These are phyloP conservation scores for Microbotryum scabiosae DNA, from an alignment of 1,284 basidiomycete species.

Conservation along the genomic window DNA sequence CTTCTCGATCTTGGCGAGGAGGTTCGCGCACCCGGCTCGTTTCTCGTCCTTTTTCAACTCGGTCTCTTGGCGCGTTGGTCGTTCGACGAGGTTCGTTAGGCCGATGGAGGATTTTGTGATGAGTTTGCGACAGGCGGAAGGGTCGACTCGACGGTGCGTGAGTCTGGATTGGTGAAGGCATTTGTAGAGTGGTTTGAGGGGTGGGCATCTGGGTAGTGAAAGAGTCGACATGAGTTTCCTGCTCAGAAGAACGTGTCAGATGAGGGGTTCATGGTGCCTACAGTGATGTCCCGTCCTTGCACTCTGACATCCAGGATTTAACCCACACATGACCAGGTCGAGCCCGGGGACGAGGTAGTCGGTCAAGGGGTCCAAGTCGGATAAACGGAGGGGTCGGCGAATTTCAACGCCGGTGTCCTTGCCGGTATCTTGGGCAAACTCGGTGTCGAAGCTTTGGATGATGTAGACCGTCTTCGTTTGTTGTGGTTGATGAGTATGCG, in stretches of 20 bases:
- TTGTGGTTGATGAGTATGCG: too few species aligned
- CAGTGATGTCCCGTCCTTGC: constrained; percentile 61
- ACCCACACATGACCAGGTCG: constrained; percentile 35
- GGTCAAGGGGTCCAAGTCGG: constrained; percentile 39
- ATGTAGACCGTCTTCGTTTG: too few species aligned
- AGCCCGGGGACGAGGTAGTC: constrained; percentile 46
- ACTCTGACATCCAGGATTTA: constrained; percentile 45
- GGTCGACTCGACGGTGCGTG: constrained; percentile 46
- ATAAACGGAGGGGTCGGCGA: constrained; percentile 40
- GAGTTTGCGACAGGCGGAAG: constrained; percentile 47
- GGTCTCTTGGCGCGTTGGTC: constrained; percentile 39
- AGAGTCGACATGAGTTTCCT: neutral
- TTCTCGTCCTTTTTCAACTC: constrained; percentile 54
- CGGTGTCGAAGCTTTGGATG: too few species aligned
- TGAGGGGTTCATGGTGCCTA: neutral
- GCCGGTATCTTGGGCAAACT: too few species aligned
- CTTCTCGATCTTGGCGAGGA: constrained; percentile 53
- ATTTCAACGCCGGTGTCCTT: constrained; percentile 35
- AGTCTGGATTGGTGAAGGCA: constrained; percentile 55
- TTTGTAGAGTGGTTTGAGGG: constrained; percentile 51
- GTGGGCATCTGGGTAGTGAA: constrained; percentile 43
- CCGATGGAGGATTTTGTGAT: constrained; percentile 49
- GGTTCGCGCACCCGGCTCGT: constrained; percentile 44
- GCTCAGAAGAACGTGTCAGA: neutral
- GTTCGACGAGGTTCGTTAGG: constrained; percentile 20